Evolutionary conservation across 768 basidiomycete genomes (phyloP).

Genomic region (Kwoniella sp.): DNA sequence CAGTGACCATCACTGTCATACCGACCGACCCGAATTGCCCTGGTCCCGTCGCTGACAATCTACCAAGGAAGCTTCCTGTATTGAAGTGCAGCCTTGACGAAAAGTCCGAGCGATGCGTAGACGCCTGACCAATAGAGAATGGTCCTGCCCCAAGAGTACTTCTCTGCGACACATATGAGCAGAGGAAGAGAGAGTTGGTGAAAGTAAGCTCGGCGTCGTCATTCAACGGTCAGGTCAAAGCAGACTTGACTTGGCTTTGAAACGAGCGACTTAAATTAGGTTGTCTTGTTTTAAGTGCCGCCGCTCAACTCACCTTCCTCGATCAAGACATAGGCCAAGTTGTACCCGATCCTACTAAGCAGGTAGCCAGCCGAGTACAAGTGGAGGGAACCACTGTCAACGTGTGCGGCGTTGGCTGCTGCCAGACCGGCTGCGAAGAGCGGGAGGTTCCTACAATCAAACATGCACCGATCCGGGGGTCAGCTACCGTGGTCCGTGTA

Average conservation of each 20-base stretch:
- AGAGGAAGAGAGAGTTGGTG: too few species aligned
- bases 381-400: constrained; percentile 29
- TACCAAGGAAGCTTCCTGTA: constrained; percentile 23
- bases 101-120: constrained; percentile 19
- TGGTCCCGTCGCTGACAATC: background rate
- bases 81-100: constrained; percentile 26
- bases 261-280: too few species aligned
- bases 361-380: constrained; percentile 28
- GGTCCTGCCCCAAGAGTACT: constrained; percentile 15
- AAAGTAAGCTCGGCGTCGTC: background rate
- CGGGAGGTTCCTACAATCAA: constrained; percentile 18
- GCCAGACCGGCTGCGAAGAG: constrained; percentile 41
- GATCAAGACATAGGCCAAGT: constrained; percentile 36
- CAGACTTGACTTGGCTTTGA: too few species aligned
- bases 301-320: constrained; percentile 30
- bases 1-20: too few species aligned
- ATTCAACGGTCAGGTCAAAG: too few species aligned
- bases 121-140: constrained; percentile 26
- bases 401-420: constrained; percentile 38
- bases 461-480: background rate
- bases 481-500: background rate
- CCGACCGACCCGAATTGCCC: too few species aligned
- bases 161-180: background rate
- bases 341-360: constrained; percentile 31
- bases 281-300: constrained; percentile 1